Percentiles rank a stretch among this genome's conserved stretches.
phyloP scores from a whole-genome alignment of 768 basidiomycete species.

The Saitozyma podzolica region DNA sequence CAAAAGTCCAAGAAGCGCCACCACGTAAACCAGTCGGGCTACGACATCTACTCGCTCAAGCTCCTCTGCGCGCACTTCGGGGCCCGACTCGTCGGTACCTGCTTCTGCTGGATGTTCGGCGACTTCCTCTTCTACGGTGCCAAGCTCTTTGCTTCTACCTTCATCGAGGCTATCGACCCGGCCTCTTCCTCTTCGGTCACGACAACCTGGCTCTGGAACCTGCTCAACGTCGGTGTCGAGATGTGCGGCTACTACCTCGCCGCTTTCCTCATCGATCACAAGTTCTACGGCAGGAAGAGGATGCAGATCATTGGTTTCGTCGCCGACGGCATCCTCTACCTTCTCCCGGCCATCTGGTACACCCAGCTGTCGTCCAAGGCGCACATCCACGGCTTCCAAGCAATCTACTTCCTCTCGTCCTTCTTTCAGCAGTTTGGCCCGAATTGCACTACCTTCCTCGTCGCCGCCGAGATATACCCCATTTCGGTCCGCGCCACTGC shows the following conservation, averaged over 20 bases:
- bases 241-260: constrained; percentile 55
- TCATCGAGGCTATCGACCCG: constrained; percentile 54
- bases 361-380: constrained; percentile 32
- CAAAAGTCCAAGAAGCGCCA: constrained; percentile 48
- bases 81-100: constrained; percentile 39
- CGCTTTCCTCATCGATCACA: constrained; percentile 55
- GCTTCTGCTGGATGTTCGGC: constrained; percentile 53
- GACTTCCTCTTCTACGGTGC: constrained; percentile 55
- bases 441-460: constrained; percentile 53
- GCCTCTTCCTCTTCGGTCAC: constrained; percentile 46
- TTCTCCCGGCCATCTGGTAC: constrained; percentile 49
- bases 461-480: constrained; percentile 56
- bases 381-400: constrained; percentile 54
- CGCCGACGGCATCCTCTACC: constrained; percentile 19
- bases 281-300: constrained; percentile 51
- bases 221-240: constrained; percentile 54
- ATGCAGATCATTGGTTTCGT: constrained; percentile 54
- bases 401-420: constrained; percentile 52
- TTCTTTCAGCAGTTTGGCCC: constrained; percentile 55
- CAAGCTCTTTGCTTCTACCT: constrained; percentile 53
- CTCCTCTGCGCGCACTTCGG: constrained; percentile 52
- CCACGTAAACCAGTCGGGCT: constrained; percentile 52
- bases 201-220: constrained; percentile 54
- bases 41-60: constrained; percentile 53
- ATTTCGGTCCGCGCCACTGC: constrained; percentile 55